These are phyloP conservation scores for Aspergillus quadricinctus DNA, from an alignment of 2,329 filamentous ascomycete genomes.

Conservation along the genomic window DNA sequence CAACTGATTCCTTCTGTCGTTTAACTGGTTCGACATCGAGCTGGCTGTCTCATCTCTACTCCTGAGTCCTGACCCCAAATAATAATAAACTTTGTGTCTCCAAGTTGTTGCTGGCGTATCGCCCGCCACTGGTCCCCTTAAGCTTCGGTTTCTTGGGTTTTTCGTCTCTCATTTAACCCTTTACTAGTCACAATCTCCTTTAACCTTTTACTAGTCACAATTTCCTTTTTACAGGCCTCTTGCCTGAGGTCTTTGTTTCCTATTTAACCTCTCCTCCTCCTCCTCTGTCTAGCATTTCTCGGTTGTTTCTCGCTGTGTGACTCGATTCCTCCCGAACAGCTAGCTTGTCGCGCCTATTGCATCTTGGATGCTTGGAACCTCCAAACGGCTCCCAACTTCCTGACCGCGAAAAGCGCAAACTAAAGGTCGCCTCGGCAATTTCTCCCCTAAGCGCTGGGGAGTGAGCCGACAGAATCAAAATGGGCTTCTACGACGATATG, in stretches of 20 bases:
- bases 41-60: too few relatives aligned
- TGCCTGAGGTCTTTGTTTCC: neutral
- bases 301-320: neutral
- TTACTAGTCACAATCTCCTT: neutral
- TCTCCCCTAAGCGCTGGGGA: neutral
- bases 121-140: neutral
- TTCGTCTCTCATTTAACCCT: neutral
- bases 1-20: neutral
- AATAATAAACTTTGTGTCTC: neutral
- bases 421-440: neutral
- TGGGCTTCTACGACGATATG: conserved; percentile 13
- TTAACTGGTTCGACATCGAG: neutral
- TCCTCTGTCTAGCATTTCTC: neutral
- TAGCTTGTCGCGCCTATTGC: neutral
- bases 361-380: neutral
- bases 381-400: neutral
- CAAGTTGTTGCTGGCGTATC: neutral
- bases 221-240: conserved; percentile 1
- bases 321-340: neutral
- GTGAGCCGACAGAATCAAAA: conserved; percentile 2
- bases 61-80: too few relatives aligned
- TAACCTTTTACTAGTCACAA: neutral
- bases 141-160: neutral
- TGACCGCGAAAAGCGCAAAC: neutral
- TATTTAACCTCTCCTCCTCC: neutral